Conservation (phyloP, 768 basidiomycete genomes). For the Podaxis mareebaensis region DNA sequence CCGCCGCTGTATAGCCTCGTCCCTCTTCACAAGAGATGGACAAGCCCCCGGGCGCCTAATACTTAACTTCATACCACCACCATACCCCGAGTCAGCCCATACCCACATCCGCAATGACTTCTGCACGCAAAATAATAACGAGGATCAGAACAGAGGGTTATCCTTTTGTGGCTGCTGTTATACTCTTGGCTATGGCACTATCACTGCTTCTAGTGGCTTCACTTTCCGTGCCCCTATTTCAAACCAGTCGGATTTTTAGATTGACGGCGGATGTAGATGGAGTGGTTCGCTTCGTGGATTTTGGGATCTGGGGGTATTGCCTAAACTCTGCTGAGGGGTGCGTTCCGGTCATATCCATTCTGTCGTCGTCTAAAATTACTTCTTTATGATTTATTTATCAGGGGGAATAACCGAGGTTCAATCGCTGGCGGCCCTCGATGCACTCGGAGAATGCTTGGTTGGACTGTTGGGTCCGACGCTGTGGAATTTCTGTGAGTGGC, state of each 20-base stretch:
- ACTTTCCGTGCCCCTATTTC: slow-evolving; percentile 1
- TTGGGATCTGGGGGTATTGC: slow-evolving; percentile 16
- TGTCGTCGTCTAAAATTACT: too few relatives aligned
- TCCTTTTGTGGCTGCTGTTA: not conserved
- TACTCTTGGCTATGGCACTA: not conserved
- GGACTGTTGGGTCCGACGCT: slow-evolving; percentile 3
- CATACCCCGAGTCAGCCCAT: not conserved
- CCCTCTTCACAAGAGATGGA: not conserved
- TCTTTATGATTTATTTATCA: not conserved
- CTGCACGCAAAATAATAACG: not conserved
- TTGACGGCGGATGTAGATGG: slow-evolving; percentile 7
- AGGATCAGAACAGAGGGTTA: not conserved
- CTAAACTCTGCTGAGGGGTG: not conserved
- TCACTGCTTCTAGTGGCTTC: slow-evolving; percentile 3
- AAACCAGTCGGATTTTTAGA: not conserved
- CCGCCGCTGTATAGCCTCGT: not conserved
- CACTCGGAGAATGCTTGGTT: not conserved
- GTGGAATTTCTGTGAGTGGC: not conserved
- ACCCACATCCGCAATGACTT: not conserved
- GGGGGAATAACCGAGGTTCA: not conserved
- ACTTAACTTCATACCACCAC: not conserved
- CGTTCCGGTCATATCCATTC: not conserved
- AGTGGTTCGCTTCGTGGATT: not conserved
- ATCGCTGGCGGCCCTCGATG: not conserved
- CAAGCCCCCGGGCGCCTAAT: not conserved